Evolutionary conservation across 331 rosid genomes (phyloP).

Genomic region (Erythrophleum ivorense): DNA sequence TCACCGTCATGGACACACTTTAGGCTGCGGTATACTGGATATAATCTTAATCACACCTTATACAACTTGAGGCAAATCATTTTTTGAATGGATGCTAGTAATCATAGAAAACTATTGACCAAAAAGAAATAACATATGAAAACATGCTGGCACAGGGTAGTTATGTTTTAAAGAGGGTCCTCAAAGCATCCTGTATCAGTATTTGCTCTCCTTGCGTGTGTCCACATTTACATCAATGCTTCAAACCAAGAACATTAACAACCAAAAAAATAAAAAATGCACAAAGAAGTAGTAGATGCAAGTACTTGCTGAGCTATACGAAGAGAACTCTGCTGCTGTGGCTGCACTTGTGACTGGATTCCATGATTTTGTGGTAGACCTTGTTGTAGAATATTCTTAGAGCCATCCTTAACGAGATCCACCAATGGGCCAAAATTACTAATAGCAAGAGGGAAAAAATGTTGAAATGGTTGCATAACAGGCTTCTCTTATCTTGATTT

Average conservation of each 20-base stretch:
- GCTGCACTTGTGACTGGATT: slow-evolving; percentile 67
- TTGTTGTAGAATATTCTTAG: slow-evolving; percentile 68
- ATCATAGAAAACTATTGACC: background rate
- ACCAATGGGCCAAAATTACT: slow-evolving; percentile 76
- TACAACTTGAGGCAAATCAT: background rate
- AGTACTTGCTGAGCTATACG: slow-evolving; percentile 76
- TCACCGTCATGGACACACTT: background rate
- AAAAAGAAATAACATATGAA: background rate
- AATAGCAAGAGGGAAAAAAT: slow-evolving; percentile 39
- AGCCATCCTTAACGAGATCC: slow-evolving; percentile 81
- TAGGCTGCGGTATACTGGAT: background rate
- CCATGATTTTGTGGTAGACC: slow-evolving; percentile 71
- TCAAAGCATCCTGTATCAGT: slow-evolving; percentile 22
- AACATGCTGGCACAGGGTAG: slow-evolving; percentile 25
- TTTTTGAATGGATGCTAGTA: slow-evolving; percentile 8
- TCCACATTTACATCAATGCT: slow-evolving; percentile 24
- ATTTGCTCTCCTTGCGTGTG: background rate
- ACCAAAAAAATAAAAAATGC: slow-evolving; percentile 9
- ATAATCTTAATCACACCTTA: background rate
- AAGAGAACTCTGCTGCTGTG: slow-evolving; percentile 70
- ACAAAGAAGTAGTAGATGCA: slow-evolving; percentile 32
- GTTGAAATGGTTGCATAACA: slow-evolving; percentile 24
- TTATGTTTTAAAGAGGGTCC: slow-evolving; percentile 20
- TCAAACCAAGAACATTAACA: slow-evolving; percentile 7
- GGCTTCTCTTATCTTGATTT: slow-evolving; percentile 24